Conservation (phyloP, 179 eudicot genomes). For the Pouteria campechiana region DNA sequence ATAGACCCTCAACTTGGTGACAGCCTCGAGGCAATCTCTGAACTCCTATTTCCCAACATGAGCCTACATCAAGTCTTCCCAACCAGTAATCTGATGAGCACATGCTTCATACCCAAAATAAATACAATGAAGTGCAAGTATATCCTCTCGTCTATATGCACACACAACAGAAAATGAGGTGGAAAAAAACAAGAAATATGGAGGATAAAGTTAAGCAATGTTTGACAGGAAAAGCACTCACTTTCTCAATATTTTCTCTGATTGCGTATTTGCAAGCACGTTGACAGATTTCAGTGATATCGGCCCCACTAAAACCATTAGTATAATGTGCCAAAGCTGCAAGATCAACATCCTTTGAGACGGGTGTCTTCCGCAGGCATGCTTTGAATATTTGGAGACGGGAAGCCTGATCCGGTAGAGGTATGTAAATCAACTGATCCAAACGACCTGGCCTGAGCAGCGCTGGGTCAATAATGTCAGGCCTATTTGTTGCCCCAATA, state of each 20-base stretch:
- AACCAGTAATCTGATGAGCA: too few relatives aligned
- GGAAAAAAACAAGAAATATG: too few relatives aligned
- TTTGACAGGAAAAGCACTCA: too few relatives aligned
- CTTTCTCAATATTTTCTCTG: slow-evolving; percentile 52
- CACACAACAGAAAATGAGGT: too few relatives aligned
- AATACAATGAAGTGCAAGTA: too few relatives aligned
- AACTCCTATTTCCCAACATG: too few relatives aligned
- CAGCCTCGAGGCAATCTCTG: too few relatives aligned
- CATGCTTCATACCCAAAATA: too few relatives aligned
- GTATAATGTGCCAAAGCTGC: slow-evolving; percentile 37
- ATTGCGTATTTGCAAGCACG: slow-evolving; percentile 62
- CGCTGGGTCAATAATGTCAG: slow-evolving; percentile 56
- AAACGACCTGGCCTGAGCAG: slow-evolving; percentile 46
- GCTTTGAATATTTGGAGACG: slow-evolving; percentile 47
- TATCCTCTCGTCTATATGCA: too few relatives aligned
- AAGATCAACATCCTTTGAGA: slow-evolving; percentile 37
- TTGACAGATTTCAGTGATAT: slow-evolving; percentile 49
- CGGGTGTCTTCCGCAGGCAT: slow-evolving; percentile 37
- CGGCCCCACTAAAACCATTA: slow-evolving; percentile 56
- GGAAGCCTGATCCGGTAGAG: slow-evolving; percentile 44
- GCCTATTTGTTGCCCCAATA: slow-evolving; percentile 61
- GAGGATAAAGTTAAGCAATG: too few relatives aligned
- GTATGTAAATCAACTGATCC: slow-evolving; percentile 54
- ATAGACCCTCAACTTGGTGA: too few relatives aligned
- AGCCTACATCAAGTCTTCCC: too few relatives aligned